These are phyloP conservation scores for Clonostachys byssicola DNA, from an alignment of 2,329 filamentous ascomycete species.

Conservation along the genomic window DNA sequence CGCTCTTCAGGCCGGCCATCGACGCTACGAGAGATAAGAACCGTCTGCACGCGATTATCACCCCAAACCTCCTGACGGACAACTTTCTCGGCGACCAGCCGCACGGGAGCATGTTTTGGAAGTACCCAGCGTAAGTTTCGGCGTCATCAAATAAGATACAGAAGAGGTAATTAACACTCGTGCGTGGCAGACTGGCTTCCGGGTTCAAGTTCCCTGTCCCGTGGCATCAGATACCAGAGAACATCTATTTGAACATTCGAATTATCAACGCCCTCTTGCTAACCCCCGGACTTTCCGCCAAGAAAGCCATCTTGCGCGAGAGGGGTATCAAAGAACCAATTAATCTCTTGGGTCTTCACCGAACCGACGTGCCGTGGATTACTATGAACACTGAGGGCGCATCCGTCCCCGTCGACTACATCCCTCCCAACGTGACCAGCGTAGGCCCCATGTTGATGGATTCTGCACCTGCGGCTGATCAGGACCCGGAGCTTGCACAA, in stretches of 20 bases:
- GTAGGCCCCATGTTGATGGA: constrained; percentile 14
- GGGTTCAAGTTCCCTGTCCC: constrained; percentile 40
- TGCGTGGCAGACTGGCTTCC: constrained; percentile 28
- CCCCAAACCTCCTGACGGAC: constrained; percentile 37
- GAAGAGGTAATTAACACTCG: constrained; percentile 17
- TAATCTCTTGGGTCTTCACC: constrained; percentile 14
- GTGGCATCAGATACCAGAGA: constrained; percentile 18
- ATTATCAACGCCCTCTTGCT: constrained; percentile 18
- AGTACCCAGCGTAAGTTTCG: constrained; percentile 29
- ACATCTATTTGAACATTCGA: constrained; percentile 24
- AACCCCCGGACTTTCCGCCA: constrained; percentile 14
- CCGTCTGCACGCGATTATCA: constrained; percentile 27
- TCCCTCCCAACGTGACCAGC: constrained; percentile 10
- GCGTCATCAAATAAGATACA: background rate
- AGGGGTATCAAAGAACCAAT: constrained; percentile 12
- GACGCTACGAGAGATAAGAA: constrained; percentile 11
- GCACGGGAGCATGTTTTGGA: constrained; percentile 26
- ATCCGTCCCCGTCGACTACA: constrained; percentile 11
- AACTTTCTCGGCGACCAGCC: constrained; percentile 30
- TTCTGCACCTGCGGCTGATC: constrained; percentile 10
- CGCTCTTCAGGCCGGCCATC: constrained; percentile 16
- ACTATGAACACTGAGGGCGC: constrained; percentile 15
- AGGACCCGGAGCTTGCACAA: constrained; percentile 13
- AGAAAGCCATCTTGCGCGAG: constrained; percentile 11
- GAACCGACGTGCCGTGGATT: constrained; percentile 18